A percentile compares a stretch with the other conserved stretches of the same genome.
Evolutionary conservation across 257 asterid species (phyloP).

Genomic region (Knoxia roxburghii): DNA sequence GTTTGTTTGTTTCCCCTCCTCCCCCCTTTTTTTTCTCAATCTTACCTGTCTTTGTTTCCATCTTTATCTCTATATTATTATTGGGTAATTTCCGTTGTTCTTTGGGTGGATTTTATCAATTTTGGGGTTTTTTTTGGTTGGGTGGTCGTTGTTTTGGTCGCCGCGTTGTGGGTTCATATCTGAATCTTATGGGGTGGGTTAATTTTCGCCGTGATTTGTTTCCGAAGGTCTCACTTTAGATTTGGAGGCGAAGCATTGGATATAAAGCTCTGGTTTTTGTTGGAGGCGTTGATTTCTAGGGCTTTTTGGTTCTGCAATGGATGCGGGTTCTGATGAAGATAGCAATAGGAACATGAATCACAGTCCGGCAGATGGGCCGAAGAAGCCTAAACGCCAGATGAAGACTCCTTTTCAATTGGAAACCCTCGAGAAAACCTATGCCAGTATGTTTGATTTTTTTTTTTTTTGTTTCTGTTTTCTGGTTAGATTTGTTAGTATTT

Average conservation of each 20-base stretch:
- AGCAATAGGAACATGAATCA: constrained; percentile 41
- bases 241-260: constrained; percentile 2
- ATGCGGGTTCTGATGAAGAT: constrained; percentile 79
- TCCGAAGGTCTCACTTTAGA: constrained; percentile 1
- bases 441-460: constrained; percentile 42
- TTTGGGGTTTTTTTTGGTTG: neutral
- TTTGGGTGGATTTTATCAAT: neutral
- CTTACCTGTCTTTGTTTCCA: constrained; percentile 16
- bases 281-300: constrained; percentile 31
- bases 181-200: constrained; percentile 1
- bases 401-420: constrained; percentile 97
- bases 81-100: neutral
- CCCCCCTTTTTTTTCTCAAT: neutral
- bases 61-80: constrained; percentile 7
- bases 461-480: neutral
- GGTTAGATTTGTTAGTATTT: neutral
- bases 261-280: constrained; percentile 30
- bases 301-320: constrained; percentile 49
- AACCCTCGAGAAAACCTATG: constrained; percentile 72
- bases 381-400: constrained; percentile 98
- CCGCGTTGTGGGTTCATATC: neutral
- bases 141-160: constrained; percentile 4
- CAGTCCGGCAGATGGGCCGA: constrained; percentile 50
- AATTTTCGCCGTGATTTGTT: neutral
- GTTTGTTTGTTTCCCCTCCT: constrained; percentile 13